Base-by-base conservation (phyloP, 306 rosid species). In the Sechiopsis laciniata region DNA sequence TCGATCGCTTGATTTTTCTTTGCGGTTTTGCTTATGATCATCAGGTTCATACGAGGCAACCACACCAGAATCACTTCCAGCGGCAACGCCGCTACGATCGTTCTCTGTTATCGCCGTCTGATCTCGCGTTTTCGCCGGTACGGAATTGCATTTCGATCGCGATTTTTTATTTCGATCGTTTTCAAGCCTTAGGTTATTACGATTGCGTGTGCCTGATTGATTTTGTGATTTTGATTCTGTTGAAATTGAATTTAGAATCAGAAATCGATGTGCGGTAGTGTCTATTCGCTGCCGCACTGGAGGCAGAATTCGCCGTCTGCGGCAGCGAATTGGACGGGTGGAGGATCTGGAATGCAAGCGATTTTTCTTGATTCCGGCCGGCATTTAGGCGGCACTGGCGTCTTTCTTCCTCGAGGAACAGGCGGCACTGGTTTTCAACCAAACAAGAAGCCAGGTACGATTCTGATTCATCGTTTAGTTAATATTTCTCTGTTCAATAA, bases 301-400 rank as follows among this genome's bases (percentile, higher is more conserved):
- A 81, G 79, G 17, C 75, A 35, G 6, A 72, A 17, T 76, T 51
- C 84, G 19, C 84, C 75, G 54, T 20, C 13, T 7, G 78, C 19
- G 6, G 65, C 76, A 8, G 4, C 29, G 20, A 81, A 67, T 37
- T 72, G 84, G 82, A 74, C 80, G 17, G 56, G 76, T 0, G 85
- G 83, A 55, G 93, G 97, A 46, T 76, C 77, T 52, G 96, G 96
- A 81, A 88, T 92, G 96, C 89, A 84, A 82, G 96, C 88, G 7
- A 71, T 90, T 20, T 92, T 92, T 78, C 74, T 92, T 46, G 93
- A 80, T 73, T 84, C 88, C 4, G 68, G 76, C 67, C 78, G 75
- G 63, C 82, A 71, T 67, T 83, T 89, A 15, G 68, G 89, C 55
- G 97, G 97, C 48, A 90, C 96, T 3, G 95, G 97, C 26, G 92